Base-by-base conservation (phyloP, 257 asterid species). In the Nicotiana tomentosiformis region DNA sequence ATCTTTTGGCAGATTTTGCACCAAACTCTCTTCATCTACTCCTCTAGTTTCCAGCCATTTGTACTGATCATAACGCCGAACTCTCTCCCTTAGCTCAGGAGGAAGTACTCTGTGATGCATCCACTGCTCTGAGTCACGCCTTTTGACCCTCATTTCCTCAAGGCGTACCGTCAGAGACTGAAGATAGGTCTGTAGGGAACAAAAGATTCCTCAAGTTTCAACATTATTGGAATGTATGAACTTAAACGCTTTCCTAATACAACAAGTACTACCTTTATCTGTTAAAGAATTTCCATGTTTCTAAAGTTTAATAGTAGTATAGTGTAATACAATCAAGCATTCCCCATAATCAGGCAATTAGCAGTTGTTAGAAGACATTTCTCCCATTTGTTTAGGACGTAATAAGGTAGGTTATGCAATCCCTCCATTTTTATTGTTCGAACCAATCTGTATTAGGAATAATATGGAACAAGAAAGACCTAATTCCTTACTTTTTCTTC, bases 81-180 rank as follows among this genome's bases (percentile, higher is more conserved):
- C 99, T 83, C 97, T 87, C 84, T 94, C 97, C 90, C 92, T 89
- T 33, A 93, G 92, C 84, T 96, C 98, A 23, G 88, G 88, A 20
- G 99, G 99, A 29, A 96, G 94, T 49, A 96, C 95, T 64, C 99
- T 86, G 86, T 96, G 99, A 88, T 92, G 98, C 99, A 96, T 96
- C 99, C 99, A 96, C 78, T 91, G 98, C 91, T 96, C 98, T 0
- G 99, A 94, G 85, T 96, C 99, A 3, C 97, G 93, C 78, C 93
- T 89, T 82, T 94, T 96, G 80, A 96, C 84, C 85, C 99, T 92
- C 99, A 96, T 96, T 87, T 96, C 98, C 89, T 96, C 99, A 66
- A 93, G 91, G 26, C 98, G 91, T 82, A 93, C 95, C 3, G 97
- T 89, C 67, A 93, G 91, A 72, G 98, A 96, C 81, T 96, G 99